These are phyloP conservation scores for Fistulinella cinereoalba DNA, from an alignment of 1,284 basidiomycete genomes.

Conservation along the genomic window DNA sequence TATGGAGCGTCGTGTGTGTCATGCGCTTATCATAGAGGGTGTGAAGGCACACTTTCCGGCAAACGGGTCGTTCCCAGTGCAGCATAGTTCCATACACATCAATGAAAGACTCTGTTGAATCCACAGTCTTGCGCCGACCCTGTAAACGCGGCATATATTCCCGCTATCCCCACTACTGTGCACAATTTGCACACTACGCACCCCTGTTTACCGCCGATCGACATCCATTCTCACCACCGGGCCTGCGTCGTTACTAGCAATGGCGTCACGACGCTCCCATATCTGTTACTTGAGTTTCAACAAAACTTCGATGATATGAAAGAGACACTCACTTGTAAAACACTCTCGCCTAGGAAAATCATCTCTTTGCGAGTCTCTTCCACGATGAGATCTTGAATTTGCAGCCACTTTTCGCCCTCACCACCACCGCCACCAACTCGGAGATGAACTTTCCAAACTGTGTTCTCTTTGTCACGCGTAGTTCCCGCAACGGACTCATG, in stretches of 20 bases:
- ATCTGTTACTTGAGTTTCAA: constrained; percentile 45
- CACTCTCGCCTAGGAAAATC: constrained; percentile 96
- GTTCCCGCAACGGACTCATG: constrained; percentile 95
- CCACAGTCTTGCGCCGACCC: constrained; percentile 15
- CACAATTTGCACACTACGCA: constrained; percentile 7
- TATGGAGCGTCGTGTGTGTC: constrained; percentile 6
- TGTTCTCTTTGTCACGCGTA: constrained; percentile 82
- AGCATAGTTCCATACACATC: constrained; percentile 10
- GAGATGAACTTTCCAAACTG: constrained; percentile 91
- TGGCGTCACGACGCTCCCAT: constrained; percentile 58
- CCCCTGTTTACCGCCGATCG: constrained; percentile 27
- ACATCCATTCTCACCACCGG: constrained; percentile 26
- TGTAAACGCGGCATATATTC: constrained; percentile 24
- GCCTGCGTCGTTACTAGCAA: constrained; percentile 20
- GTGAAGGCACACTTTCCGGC: constrained; percentile 15
- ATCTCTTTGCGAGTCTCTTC: constrained; percentile 95
- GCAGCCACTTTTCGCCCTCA: constrained; percentile 92
- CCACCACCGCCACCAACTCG: constrained; percentile 73
- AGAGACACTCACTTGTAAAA: constrained; percentile 71
- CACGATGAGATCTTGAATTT: constrained; percentile 96
- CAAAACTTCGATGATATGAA: constrained; percentile 1
- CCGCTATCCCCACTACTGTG: constrained; percentile 29
- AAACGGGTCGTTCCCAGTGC: constrained; percentile 3
- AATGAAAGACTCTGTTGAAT: too few relatives aligned
- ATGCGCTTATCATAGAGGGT: constrained; percentile 15